Percentiles rank a stretch among this genome's conserved stretches.
These are phyloP conservation scores for Meredithiella fracta DNA, from an alignment of 2,329 filamentous ascomycete genomes.

Conservation along the genomic window DNA sequence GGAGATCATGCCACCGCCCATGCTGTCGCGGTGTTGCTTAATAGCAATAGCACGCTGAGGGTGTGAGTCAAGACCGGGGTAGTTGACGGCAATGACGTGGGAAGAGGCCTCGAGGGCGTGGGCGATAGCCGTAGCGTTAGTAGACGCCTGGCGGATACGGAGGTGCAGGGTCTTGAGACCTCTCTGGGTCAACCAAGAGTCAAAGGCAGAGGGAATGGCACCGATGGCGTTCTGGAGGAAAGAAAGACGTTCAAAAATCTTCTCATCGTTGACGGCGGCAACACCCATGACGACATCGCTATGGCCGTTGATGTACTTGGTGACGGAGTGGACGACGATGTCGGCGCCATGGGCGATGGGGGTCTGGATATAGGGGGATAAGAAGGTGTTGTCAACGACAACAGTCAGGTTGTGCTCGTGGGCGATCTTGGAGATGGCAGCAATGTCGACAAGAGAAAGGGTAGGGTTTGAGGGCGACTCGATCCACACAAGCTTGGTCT, in stretches of 20 bases:
- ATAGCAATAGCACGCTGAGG: conserved; percentile 69
- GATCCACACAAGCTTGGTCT: conserved; percentile 95
- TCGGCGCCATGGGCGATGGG: conserved; percentile 89
- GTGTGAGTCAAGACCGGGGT: conserved; percentile 79
- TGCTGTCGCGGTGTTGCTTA: conserved; percentile 82
- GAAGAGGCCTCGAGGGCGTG: conserved; percentile 60
- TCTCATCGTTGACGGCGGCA: conserved; percentile 80
- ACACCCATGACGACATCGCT: conserved; percentile 95
- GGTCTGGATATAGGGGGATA: conserved; percentile 93
- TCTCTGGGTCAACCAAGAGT: conserved; percentile 94
- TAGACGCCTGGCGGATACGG: conserved; percentile 67
- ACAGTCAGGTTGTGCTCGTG: conserved; percentile 82
- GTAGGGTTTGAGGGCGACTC: conserved; percentile 92
- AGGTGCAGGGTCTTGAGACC: conserved; percentile 94
- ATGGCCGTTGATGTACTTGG: conserved; percentile 98
- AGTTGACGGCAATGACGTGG: conserved; percentile 81
- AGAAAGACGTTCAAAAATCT: conserved; percentile 56
- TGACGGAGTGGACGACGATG: conserved; percentile 91
- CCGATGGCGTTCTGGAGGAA: conserved; percentile 98
- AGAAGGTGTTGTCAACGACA: conserved; percentile 98
- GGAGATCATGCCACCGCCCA: conserved; percentile 94
- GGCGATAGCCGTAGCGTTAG: conserved; percentile 67
- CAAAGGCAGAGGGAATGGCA: conserved; percentile 84
- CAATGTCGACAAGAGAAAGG: conserved; percentile 79
- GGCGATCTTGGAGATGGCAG: conserved; percentile 64